Evolutionary conservation across 164 flowering plant genomes (phyloP).

Genomic region (Dillenia turbinata): DNA sequence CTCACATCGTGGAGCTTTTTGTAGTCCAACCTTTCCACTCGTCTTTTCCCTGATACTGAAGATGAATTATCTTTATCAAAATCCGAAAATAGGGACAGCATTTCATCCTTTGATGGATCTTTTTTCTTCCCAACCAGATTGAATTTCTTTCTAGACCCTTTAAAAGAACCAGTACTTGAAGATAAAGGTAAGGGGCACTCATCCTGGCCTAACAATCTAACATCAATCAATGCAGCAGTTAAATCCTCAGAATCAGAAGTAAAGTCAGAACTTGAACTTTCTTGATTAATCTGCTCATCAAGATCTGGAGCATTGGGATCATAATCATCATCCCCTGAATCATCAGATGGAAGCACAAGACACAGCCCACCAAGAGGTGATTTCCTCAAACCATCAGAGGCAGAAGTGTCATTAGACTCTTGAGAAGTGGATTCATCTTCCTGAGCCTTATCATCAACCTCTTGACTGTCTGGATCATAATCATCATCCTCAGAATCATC

Average conservation of each 20-base stretch:
- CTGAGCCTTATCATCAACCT: slow-evolving; percentile 25
- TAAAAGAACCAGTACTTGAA: slow-evolving; percentile 1
- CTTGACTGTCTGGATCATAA: slow-evolving; percentile 64
- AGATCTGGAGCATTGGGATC: slow-evolving; percentile 51
- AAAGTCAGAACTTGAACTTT: slow-evolving; percentile 76
- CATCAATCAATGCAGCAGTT: slow-evolving; percentile 26
- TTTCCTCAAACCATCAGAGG: slow-evolving; percentile 45
- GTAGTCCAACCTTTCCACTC: slow-evolving; percentile 70
- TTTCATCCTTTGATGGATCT: slow-evolving; percentile 31
- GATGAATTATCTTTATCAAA: slow-evolving; percentile 22
- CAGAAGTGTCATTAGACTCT: slow-evolving; percentile 55
- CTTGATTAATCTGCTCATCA: slow-evolving; percentile 33
- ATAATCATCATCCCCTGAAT: slow-evolving; percentile 81
- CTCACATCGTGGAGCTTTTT: slow-evolving; percentile 88
- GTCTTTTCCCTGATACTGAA: slow-evolving; percentile 44
- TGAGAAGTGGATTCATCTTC: slow-evolving; percentile 60
- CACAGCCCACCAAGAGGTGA: slow-evolving; percentile 17
- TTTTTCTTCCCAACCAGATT: slow-evolving; percentile 12
- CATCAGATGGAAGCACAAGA: slow-evolving; percentile 67
- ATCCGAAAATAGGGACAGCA: slow-evolving; percentile 23
- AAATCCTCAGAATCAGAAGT: slow-evolving; percentile 76
- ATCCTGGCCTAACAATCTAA: slow-evolving; percentile 13
- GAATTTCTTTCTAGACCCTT: slow-evolving; percentile 14
- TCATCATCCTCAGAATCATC: slow-evolving; percentile 92
- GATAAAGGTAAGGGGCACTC: slow-evolving; percentile 13